phyloP scores from a whole-genome alignment of 768 basidiomycete species.

The Chiua virens region DNA sequence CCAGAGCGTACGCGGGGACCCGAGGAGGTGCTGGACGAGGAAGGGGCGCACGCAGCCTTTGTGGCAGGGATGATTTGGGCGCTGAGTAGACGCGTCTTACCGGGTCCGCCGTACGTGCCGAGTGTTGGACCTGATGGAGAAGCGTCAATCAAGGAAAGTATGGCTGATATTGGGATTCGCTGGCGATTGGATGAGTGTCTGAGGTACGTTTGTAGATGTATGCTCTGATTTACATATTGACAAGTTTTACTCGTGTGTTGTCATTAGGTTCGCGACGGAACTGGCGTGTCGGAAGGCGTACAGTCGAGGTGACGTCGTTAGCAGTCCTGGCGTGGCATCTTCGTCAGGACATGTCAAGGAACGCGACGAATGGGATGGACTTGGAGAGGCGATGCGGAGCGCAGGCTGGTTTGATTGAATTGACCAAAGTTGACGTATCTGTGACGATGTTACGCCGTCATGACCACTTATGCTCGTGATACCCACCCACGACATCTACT shows the following conservation, averaged over 20 bases:
- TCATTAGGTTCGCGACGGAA: conserved; percentile 76
- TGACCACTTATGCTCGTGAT: conserved; percentile 3
- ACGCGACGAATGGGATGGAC: conserved; percentile 59
- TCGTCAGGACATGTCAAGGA: conserved; percentile 29
- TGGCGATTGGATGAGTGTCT: conserved; percentile 86
- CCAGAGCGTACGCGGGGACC: neutral
- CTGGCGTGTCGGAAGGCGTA: conserved; percentile 71
- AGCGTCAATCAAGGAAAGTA: conserved; percentile 36
- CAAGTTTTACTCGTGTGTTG: neutral
- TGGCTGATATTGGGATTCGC: conserved; percentile 40
- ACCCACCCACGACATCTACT: conserved; percentile 1
- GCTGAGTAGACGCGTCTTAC: conserved; percentile 66
- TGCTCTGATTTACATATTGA: too few relatives aligned
- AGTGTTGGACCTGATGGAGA: conserved; percentile 14
- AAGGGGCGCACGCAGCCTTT: conserved; percentile 79
- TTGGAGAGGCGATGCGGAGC: conserved; percentile 70
- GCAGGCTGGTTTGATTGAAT: conserved; percentile 72
- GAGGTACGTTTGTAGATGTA: conserved; percentile 42
- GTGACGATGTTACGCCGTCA: neutral
- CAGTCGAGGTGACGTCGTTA: neutral
- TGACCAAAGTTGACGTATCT: too few relatives aligned
- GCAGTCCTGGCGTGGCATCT: conserved; percentile 3
- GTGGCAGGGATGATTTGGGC: conserved; percentile 89
- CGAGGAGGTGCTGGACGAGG: conserved; percentile 58
- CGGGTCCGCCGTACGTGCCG: conserved; percentile 77